phyloP scores from a whole-genome alignment of 2,329 filamentous ascomycete species.

The Rhytidhysteron rufulum region DNA sequence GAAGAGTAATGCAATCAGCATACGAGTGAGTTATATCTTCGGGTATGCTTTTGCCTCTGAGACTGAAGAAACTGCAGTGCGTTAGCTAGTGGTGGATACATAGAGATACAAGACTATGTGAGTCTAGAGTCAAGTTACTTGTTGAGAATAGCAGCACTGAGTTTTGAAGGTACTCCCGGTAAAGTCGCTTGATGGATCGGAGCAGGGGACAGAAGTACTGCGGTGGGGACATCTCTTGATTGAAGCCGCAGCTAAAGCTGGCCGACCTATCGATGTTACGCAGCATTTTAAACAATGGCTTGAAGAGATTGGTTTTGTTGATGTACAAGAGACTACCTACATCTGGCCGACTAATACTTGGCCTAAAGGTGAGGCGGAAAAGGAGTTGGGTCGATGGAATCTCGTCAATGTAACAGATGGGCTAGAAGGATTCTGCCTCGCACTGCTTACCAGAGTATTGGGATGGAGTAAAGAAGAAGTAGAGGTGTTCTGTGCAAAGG shows the following conservation, averaged over 20 bases:
- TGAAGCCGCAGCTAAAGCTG: constrained; percentile 32
- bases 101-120: constrained; percentile 43
- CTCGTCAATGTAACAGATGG: constrained; percentile 8
- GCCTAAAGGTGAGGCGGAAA: constrained; percentile 41
- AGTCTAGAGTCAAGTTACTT: constrained; percentile 32
- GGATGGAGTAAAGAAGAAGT: constrained; percentile 7
- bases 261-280: constrained; percentile 34
- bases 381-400: constrained; percentile 38
- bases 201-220: constrained; percentile 3
- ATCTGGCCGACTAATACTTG: constrained; percentile 38
- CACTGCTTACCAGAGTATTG: constrained; percentile 7
- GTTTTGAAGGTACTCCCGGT: constrained; percentile 3
- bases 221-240: constrained; percentile 16
- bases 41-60: too few relatives aligned
- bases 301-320: constrained; percentile 39
- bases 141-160: too few relatives aligned
- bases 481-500: constrained; percentile 4
- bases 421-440: constrained; percentile 14
- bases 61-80: constrained; percentile 10
- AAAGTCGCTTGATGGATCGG: constrained; percentile 7
- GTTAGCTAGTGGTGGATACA: constrained; percentile 45
- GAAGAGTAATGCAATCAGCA: constrained; percentile 39
- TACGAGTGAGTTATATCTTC: constrained; percentile 5
- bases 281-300: constrained; percentile 33
- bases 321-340: constrained; percentile 29